phyloP scores from a whole-genome alignment of 768 basidiomycete genomes.

The Coprinopsis marcescibilis region DNA sequence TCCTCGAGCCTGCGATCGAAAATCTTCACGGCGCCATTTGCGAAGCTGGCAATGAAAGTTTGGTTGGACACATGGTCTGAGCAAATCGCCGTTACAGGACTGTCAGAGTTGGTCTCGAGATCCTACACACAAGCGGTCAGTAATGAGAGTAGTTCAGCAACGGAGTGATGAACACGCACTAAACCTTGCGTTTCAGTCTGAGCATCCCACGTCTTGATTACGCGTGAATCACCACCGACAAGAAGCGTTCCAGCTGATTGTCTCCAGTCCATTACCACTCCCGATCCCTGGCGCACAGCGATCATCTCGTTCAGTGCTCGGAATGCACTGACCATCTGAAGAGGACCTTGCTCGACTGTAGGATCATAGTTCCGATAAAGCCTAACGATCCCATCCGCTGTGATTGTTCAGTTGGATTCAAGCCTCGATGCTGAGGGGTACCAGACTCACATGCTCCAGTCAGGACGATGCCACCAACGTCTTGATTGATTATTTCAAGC shows the following conservation, averaged over 20 bases:
- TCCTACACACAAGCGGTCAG: slow-evolving; percentile 46
- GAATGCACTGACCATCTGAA: slow-evolving; percentile 94
- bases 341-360: slow-evolving; percentile 56
- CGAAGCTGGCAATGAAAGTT: slow-evolving; percentile 86
- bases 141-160: neutral
- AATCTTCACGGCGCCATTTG: slow-evolving; percentile 82
- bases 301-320: slow-evolving; percentile 78
- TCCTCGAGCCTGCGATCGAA: slow-evolving; percentile 89
- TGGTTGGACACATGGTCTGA: slow-evolving; percentile 73
- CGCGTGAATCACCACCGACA: slow-evolving; percentile 87
- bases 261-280: slow-evolving; percentile 90
- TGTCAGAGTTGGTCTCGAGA: slow-evolving; percentile 82
- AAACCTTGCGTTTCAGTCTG: slow-evolving; percentile 74
- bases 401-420: neutral
- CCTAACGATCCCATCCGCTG: slow-evolving; percentile 90
- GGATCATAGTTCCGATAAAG: slow-evolving; percentile 91
- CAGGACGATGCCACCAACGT: slow-evolving; percentile 85
- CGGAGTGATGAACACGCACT: slow-evolving; percentile 37
- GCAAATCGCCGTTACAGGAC: slow-evolving; percentile 80
- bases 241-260: slow-evolving; percentile 80
- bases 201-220: slow-evolving; percentile 93
- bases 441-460: slow-evolving; percentile 69
- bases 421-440: neutral
- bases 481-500: slow-evolving; percentile 91
- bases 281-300: slow-evolving; percentile 69